Base-by-base conservation (phyloP, 1,139 yeast species). In the Lodderomyces metapsilosis region DNA sequence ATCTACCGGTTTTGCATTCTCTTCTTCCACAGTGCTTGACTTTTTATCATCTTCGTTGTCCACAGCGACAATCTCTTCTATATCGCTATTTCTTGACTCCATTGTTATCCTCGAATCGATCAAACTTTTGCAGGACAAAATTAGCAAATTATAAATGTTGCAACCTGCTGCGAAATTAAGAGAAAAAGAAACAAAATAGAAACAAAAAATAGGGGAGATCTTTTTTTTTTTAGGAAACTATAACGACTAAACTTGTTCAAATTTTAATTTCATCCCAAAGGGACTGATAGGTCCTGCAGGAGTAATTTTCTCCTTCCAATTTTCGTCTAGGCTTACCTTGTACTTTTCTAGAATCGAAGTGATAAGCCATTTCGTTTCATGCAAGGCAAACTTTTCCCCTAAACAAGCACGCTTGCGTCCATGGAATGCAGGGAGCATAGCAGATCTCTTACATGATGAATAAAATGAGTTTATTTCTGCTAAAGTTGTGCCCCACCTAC, bases 321-420 rank as follows among this genome's bases (percentile, higher is more conserved):
- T 48, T 1, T 72, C 65, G 38, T 72, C 75, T 35, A 74, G 44
- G 1, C 44, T 31, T 41, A 80, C 48, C 25, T 58, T 54, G 47
- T 64, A 78, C 2, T 56, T 51, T 21, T 46, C 54, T 13, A 80
- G 44, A 23, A 78, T 52, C 38, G 62, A 62, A 10, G 57, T 52
- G 2, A 78, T 38, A 6, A 74, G 62, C 10, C 66, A 54, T 49
- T 71, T 70, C 32, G 69, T 59, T 49, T 78, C 79, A 36, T 58
- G 53, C 9, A 80, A 59, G 2, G 84, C 85, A 55, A 76, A 69
- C 47, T 75, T 75, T 49, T 80, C 85, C 4, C 86, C 86, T 25
- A 80, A 56, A 54, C 86, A 80, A 0, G 84, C 84, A 37, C 86
- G 59, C 47, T 66, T 74, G 10, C 84, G 71, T 5, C 86, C 86